A percentile compares a stretch with the other conserved stretches of the same genome.
Conservation (phyloP, 2,329 filamentous ascomycete genomes). For the Keithomyces neogunnii region DNA sequence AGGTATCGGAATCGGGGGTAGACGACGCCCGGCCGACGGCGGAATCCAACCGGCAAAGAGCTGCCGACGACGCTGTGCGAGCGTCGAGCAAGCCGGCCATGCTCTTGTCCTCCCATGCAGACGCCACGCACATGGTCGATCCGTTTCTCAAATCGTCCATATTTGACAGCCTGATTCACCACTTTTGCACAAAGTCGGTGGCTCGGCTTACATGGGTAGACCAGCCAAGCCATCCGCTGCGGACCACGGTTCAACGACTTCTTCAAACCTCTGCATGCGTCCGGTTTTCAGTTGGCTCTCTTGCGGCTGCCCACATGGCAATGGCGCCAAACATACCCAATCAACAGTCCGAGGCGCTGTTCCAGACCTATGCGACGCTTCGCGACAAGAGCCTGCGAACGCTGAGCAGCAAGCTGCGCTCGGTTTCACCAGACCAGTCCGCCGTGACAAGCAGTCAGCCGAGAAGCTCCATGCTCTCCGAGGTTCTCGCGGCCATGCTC, state of each 20-base stretch:
- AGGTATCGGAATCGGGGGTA: no score
- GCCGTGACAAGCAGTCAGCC: not conserved
- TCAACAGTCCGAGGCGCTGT: slow-evolving; percentile 1
- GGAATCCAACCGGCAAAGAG: not conserved
- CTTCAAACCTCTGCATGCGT: slow-evolving; percentile 10
- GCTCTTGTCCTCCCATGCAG: not conserved
- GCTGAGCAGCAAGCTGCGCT: slow-evolving; percentile 5
- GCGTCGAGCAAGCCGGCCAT: not conserved
- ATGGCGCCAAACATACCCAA: slow-evolving; percentile 2
- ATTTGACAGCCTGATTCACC: slow-evolving; percentile 9
- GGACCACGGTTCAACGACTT: slow-evolving; percentile 7
- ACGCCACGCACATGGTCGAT: not conserved
- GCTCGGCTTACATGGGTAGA: slow-evolving; percentile 14
- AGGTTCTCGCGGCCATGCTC: slow-evolving; percentile 8
- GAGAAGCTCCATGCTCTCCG: not conserved
- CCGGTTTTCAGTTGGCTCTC: slow-evolving; percentile 8
- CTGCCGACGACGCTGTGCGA: not conserved
- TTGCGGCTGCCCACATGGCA: slow-evolving; percentile 7
- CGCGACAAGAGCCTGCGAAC: slow-evolving; percentile 4
- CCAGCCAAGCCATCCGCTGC: slow-evolving; percentile 12
- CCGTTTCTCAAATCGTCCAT: slow-evolving; percentile 5
- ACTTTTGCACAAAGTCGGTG: slow-evolving; percentile 12
- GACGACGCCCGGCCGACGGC: not conserved
- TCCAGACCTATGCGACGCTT: slow-evolving; percentile 1
- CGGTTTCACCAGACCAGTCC: not conserved